Conservation (phyloP, 257 asterid species). For the Solanum rostratum region DNA sequence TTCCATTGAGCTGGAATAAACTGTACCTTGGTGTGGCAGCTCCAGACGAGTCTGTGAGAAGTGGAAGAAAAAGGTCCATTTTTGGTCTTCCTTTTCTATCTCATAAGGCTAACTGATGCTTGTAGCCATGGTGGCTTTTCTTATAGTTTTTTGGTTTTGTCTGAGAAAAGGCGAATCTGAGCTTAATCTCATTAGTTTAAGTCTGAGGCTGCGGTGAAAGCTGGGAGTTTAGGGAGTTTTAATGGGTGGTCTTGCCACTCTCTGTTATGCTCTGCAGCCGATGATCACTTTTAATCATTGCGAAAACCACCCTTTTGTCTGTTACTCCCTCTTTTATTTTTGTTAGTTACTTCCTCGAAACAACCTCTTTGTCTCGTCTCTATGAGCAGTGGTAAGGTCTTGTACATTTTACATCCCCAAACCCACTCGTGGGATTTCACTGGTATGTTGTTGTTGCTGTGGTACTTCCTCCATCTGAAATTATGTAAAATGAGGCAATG, state of each 20-base stretch:
- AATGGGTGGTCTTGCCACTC: slow-evolving; percentile 10
- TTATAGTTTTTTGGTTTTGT: not conserved
- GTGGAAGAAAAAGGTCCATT: not conserved
- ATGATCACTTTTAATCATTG: slow-evolving; percentile 1
- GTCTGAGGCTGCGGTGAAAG: slow-evolving; percentile 4
- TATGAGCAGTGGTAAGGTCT: too few species aligned
- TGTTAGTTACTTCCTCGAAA: not conserved
- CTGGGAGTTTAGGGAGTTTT: not conserved
- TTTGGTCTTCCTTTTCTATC: not conserved
- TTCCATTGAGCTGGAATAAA: too few species aligned
- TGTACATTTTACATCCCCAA: too few species aligned
- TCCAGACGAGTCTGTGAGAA: not conserved
- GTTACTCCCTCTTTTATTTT: not conserved
- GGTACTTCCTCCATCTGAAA: too few species aligned
- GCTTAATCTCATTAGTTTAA: not conserved
- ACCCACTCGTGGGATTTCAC: too few species aligned
- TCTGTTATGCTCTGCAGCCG: not conserved
- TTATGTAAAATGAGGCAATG: too few species aligned
- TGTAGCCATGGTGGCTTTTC: not conserved
- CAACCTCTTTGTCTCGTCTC: too few species aligned
- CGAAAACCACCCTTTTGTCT: not conserved
- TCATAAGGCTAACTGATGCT: not conserved
- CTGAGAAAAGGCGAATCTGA: not conserved
- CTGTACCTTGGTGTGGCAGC: not conserved
- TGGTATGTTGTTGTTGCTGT: too few species aligned